These are phyloP conservation scores for Kwoniella shandongensis DNA, from an alignment of 768 basidiomycete species.

Conservation along the genomic window DNA sequence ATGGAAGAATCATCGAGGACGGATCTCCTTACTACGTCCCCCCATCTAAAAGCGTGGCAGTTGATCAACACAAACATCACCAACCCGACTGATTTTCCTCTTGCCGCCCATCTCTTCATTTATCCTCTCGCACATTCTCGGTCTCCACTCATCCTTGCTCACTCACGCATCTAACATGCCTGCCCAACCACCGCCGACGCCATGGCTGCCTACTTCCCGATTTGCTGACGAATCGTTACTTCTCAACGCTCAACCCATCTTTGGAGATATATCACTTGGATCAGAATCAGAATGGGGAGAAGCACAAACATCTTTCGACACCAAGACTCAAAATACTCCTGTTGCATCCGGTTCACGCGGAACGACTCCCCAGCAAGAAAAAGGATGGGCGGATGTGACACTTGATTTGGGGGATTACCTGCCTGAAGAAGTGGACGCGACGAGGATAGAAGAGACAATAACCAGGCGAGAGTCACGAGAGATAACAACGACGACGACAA, in stretches of 20 bases:
- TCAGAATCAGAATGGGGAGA: background rate
- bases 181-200: slow-evolving; percentile 9
- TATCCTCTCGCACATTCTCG: background rate
- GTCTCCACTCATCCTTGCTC: background rate
- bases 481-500: background rate
- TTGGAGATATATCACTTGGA: slow-evolving; percentile 4
- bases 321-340: too few species aligned
- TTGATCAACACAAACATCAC: background rate
- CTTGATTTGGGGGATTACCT: slow-evolving; percentile 14
- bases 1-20: too few species aligned
- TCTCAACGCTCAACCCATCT: slow-evolving; percentile 7
- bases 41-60: too few species aligned
- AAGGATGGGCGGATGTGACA: background rate
- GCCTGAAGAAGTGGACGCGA: slow-evolving; percentile 9
- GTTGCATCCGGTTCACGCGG: too few species aligned
- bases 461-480: too few species aligned
- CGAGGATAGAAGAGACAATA: background rate
- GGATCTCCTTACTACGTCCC: too few species aligned
- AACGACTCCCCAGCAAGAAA: background rate
- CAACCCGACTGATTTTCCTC: slow-evolving; percentile 19
- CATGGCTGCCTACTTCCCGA: slow-evolving; percentile 4
- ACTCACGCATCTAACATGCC: background rate
- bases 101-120: background rate
- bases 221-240: slow-evolving; percentile 14
- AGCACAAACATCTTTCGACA: too few species aligned